These are phyloP conservation scores for Suhomyces bribrorum DNA, from an alignment of 1,139 yeast species.

Conservation along the genomic window DNA sequence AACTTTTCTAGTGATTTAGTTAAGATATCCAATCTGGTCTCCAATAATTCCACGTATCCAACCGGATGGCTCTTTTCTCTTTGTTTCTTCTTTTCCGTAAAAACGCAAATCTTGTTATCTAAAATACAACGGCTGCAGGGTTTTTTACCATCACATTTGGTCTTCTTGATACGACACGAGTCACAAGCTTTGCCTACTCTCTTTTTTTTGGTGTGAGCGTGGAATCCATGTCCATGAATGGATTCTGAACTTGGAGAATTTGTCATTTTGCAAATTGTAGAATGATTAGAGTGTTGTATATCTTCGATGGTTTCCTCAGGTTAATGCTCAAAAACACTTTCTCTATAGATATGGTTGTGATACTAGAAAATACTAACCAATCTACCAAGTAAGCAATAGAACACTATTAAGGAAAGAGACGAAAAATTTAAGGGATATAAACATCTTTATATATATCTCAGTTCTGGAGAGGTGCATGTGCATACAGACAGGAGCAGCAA, in stretches of 20 bases:
- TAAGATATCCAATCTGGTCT: slow-evolving; percentile 63
- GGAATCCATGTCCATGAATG: slow-evolving; percentile 4
- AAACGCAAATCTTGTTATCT: slow-evolving; percentile 75
- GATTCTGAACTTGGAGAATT: slow-evolving; percentile 9
- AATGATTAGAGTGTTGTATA: background rate
- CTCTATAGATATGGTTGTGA: too few relatives aligned
- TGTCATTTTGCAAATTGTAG: slow-evolving; percentile 3
- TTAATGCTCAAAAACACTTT: background rate
- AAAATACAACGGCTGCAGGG: slow-evolving; percentile 70
- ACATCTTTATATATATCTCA: too few relatives aligned
- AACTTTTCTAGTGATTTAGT: slow-evolving; percentile 54
- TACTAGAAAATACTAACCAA: too few relatives aligned
- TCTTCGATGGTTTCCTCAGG: background rate
- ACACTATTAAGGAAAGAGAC: too few relatives aligned
- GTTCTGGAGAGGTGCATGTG: too few relatives aligned
- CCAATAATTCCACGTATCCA: slow-evolving; percentile 71
- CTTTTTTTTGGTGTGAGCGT: slow-evolving; percentile 47
- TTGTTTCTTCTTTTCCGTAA: slow-evolving; percentile 64
- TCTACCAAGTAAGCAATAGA: too few relatives aligned
- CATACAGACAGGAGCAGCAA: too few relatives aligned
- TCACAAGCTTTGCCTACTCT: slow-evolving; percentile 84
- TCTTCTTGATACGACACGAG: slow-evolving; percentile 72
- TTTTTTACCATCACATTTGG: slow-evolving; percentile 76
- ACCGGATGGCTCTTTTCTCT: slow-evolving; percentile 63
- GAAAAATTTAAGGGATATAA: too few relatives aligned